Evolutionary conservation across 495 filamentous ascomycete genomes (phyloP).

Genomic region (Penicillium tannophilum): DNA sequence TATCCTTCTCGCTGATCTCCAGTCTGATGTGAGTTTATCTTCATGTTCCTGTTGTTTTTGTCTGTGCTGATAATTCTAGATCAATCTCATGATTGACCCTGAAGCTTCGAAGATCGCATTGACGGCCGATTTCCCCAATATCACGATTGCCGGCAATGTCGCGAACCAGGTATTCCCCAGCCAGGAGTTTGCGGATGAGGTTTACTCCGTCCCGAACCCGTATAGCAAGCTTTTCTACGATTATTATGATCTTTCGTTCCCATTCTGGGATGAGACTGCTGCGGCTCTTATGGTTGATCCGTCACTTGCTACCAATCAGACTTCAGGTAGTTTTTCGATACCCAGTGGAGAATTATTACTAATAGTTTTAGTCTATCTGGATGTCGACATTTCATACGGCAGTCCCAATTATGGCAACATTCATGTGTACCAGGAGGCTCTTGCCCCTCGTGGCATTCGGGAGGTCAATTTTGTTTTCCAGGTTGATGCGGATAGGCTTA

Average conservation of each 20-base stretch:
- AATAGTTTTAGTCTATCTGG: slow-evolving; percentile 28
- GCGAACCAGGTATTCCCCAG: slow-evolving; percentile 39
- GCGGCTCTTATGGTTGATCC: slow-evolving; percentile 40
- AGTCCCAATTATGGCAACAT: slow-evolving; percentile 40
- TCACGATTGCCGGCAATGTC: slow-evolving; percentile 42
- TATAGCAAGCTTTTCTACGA: slow-evolving; percentile 36
- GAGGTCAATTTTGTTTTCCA: slow-evolving; percentile 37
- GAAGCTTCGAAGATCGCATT: slow-evolving; percentile 46
- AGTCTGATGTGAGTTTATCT: slow-evolving; percentile 31
- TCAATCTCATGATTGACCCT: slow-evolving; percentile 47
- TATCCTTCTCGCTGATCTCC: slow-evolving; percentile 31
- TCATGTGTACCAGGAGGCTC: slow-evolving; percentile 36
- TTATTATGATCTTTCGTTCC: slow-evolving; percentile 36
- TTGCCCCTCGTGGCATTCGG: slow-evolving; percentile 31
- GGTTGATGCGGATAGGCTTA: slow-evolving; percentile 35
- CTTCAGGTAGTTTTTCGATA: slow-evolving; percentile 23
- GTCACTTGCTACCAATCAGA: slow-evolving; percentile 30
- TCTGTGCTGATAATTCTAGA: slow-evolving; percentile 11
- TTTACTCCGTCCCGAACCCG: slow-evolving; percentile 27
- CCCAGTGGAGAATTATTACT: background rate
- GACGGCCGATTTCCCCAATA: slow-evolving; percentile 43
- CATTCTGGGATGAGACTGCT: slow-evolving; percentile 47
- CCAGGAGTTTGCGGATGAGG: slow-evolving; percentile 29
- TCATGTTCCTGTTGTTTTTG: background rate
- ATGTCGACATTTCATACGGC: slow-evolving; percentile 38